phyloP scores from a whole-genome alignment of 768 basidiomycete species.

The Mycena capillaripes region DNA sequence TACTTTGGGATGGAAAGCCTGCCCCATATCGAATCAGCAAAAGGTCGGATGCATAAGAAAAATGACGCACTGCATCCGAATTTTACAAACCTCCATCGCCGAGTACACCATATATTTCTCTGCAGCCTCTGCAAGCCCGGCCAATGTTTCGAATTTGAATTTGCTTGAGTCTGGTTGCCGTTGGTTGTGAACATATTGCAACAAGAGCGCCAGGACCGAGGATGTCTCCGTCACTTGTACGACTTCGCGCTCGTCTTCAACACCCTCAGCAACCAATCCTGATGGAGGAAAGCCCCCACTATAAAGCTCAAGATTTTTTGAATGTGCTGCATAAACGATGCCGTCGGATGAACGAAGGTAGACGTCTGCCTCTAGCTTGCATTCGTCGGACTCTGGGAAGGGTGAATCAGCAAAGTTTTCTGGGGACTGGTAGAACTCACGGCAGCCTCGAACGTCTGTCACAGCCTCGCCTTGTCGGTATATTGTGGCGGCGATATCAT shows the following conservation, averaged over 20 bases:
- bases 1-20: background rate
- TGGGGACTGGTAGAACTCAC: too few species aligned
- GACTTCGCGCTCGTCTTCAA: background rate
- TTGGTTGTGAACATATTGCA: constrained; percentile 22
- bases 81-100: constrained; percentile 27
- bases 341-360: constrained; percentile 20
- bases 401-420: too few species aligned
- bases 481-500: too few species aligned
- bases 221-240: constrained; percentile 17
- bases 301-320: constrained; percentile 17
- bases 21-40: background rate
- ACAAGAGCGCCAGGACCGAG: constrained; percentile 15
- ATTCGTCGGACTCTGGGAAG: constrained; percentile 2
- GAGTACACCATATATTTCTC: constrained; percentile 33
- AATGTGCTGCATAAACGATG: constrained; percentile 3
- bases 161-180: constrained; percentile 24
- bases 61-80: constrained; percentile 26
- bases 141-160: constrained; percentile 1
- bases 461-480: too few species aligned
- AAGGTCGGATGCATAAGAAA: background rate
- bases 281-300: constrained; percentile 17
- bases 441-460: too few species aligned
- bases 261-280: background rate
- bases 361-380: background rate
- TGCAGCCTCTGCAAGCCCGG: constrained; percentile 24